Evolutionary conservation across 2,329 filamentous ascomycete genomes (phyloP).

Genomic region (Verticillium dahliae): DNA sequence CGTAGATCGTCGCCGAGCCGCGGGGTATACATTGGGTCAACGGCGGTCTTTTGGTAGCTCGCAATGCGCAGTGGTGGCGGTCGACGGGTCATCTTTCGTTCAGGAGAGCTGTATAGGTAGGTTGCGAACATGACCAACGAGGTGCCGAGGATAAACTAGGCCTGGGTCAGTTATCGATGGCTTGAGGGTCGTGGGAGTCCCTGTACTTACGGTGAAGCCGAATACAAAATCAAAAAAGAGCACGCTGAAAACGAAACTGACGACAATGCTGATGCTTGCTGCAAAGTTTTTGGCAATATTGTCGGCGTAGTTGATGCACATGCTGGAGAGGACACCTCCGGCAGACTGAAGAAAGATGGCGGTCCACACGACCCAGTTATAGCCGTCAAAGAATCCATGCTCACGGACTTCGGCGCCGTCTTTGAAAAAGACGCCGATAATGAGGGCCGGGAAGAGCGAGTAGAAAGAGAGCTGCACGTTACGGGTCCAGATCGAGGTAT

Average conservation of each 20-base stretch:
- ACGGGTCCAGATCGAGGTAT: slow-evolving; percentile 74
- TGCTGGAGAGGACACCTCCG: slow-evolving; percentile 69
- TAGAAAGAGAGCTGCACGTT: slow-evolving; percentile 95
- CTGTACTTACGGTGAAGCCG: slow-evolving; percentile 58
- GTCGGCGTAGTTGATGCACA: slow-evolving; percentile 77
- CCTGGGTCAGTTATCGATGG: slow-evolving; percentile 4
- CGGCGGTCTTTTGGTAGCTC: slow-evolving; percentile 68
- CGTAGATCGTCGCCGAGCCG: slow-evolving; percentile 22
- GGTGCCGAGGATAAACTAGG: slow-evolving; percentile 76
- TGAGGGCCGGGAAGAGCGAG: slow-evolving; percentile 80
- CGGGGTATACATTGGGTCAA: slow-evolving; percentile 40
- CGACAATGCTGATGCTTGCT: slow-evolving; percentile 82
- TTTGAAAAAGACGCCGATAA: slow-evolving; percentile 79
- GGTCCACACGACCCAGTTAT: slow-evolving; percentile 86
- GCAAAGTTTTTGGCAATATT: slow-evolving; percentile 94
- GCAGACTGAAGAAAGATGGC: slow-evolving; percentile 76
- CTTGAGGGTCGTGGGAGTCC: neutral
- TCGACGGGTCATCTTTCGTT: slow-evolving; percentile 44
- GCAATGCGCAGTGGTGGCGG: slow-evolving; percentile 64
- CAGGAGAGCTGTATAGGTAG: slow-evolving; percentile 72
- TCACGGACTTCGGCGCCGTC: slow-evolving; percentile 79
- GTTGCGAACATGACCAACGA: slow-evolving; percentile 72
- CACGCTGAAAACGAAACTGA: slow-evolving; percentile 80
- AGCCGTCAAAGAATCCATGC: slow-evolving; percentile 89
- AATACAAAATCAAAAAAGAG: slow-evolving; percentile 78